These are phyloP conservation scores for Kernera saxatilis DNA, from an alignment of 345 rosid species.

Conservation along the genomic window DNA sequence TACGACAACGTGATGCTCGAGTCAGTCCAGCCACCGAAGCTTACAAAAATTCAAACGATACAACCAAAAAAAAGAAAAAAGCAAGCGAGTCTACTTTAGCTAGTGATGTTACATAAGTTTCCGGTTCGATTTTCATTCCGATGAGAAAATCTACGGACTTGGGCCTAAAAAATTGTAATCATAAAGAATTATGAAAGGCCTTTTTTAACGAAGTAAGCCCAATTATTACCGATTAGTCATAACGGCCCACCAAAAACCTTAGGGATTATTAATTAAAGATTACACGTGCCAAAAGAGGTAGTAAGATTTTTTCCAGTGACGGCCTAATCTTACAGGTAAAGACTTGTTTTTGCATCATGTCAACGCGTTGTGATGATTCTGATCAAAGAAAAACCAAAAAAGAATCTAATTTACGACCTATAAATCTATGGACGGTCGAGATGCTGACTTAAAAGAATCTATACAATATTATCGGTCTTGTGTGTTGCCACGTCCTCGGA, in stretches of 20 bases:
- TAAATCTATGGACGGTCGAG: not conserved
- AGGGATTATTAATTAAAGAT: not conserved
- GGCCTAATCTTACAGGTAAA: not conserved
- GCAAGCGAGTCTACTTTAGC: too few species aligned
- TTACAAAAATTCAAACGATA: too few species aligned
- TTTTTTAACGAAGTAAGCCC: not conserved
- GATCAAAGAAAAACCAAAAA: not conserved
- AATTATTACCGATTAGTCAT: not conserved
- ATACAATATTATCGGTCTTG: not conserved
- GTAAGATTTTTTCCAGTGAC: not conserved
- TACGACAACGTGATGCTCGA: too few species aligned
- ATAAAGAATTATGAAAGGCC: too few species aligned
- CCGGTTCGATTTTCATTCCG: too few species aligned
- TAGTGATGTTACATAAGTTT: too few species aligned
- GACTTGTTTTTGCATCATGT: not conserved
- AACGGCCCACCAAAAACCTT: not conserved
- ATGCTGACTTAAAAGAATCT: not conserved
- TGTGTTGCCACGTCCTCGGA: conserved; percentile 5
- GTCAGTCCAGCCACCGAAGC: too few species aligned
- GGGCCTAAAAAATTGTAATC: too few species aligned
- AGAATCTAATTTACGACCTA: not conserved
- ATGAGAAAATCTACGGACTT: too few species aligned
- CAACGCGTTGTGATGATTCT: not conserved
- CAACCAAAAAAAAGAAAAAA: too few species aligned
- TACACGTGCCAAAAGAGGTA: not conserved